Evolutionary conservation across 2,329 filamentous ascomycete genomes (phyloP), one percentile per base, ranked within the genome.

Genomic region (Lecanosticta acicola): DNA sequence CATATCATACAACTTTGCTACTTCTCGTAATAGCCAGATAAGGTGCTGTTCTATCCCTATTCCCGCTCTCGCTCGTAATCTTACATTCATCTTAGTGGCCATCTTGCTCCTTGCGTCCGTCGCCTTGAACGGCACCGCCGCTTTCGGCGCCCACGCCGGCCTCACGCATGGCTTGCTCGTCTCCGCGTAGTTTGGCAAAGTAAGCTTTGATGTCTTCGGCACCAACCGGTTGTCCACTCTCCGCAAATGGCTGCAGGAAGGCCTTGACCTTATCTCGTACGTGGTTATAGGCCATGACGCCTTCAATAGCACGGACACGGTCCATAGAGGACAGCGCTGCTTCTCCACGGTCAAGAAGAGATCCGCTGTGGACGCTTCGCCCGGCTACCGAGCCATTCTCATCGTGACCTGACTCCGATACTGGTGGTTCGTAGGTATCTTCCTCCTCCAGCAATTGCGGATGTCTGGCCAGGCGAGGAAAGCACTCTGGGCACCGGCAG

Each of bases 271-370:
- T 90, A 62, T 97, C 90, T 63, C 94, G 93, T 49, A 98, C 77
- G 60, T 94, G 85, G 60, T 97, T 96, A 69, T 97, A 98, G 0
- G 90, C 91, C 89, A 97, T 96, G 37, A 94, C 91, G 13, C 93
- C 93, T 66, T 98, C 66, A 45, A 98, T 95, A 3, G 93, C 93
- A 11, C 84, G 78, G 5, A 97, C 91, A 2, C 93, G 85, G 64
- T 98, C 93, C 46, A 98, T 83, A 59, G 88, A 94, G 64, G 83
- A 88, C 20, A 98, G 77, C 0, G 90, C 91, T 39, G 87, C 91
- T 70, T 98, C 93, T 38, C 93, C 93, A 14, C 89, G 86, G 40
- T 97, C 90, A 26, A 94, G 81, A 2, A 98, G 75, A 53, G 85
- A 93, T 37, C 86, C 86, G 26, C 87, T 90, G 40, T 87, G 85